A percentile compares a stretch with the other conserved stretches of the same genome.
Conservation (phyloP, 2,329 filamentous ascomycete species). For the Akanthomyces muscarius region DNA sequence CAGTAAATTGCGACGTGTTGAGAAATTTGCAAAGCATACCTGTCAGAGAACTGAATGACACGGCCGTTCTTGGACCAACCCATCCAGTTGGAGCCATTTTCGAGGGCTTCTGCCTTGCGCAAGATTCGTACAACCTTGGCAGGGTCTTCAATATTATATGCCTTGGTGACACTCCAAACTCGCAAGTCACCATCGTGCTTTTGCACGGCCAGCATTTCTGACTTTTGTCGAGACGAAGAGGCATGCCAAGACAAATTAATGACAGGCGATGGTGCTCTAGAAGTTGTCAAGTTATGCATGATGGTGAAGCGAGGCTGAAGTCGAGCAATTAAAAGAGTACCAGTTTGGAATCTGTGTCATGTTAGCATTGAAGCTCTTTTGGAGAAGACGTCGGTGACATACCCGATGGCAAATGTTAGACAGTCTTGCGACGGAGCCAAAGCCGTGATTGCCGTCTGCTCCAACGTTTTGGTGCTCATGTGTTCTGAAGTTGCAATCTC, state of each 20-base stretch:
- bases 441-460: constrained; percentile 90
- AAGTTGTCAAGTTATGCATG: constrained; percentile 84
- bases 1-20: constrained; percentile 28
- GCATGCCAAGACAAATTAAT: constrained; percentile 91
- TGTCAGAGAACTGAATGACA: constrained; percentile 86
- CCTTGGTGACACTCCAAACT: constrained; percentile 95
- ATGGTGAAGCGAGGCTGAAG: constrained; percentile 92
- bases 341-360: constrained; percentile 76
- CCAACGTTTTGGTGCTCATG: constrained; percentile 81
- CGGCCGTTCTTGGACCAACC: constrained; percentile 97
- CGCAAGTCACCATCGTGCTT: constrained; percentile 86
- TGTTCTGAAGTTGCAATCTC: constrained; percentile 92
- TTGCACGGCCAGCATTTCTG: constrained; percentile 94
- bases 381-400: constrained; percentile 27
- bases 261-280: constrained; percentile 79
- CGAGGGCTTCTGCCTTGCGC: constrained; percentile 70
- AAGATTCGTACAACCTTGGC: constrained; percentile 87
- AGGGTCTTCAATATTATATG: constrained; percentile 63
- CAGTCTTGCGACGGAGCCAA: constrained; percentile 86
- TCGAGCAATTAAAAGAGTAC: constrained; percentile 84
- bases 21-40: constrained; percentile 55
- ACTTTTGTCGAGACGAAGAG: constrained; percentile 91
- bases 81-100: constrained; percentile 86
- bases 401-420: constrained; percentile 95
- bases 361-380: constrained; percentile 21